phyloP scores from a whole-genome alignment of 2,329 filamentous ascomycete genomes.

The Sclerotinia minor region DNA sequence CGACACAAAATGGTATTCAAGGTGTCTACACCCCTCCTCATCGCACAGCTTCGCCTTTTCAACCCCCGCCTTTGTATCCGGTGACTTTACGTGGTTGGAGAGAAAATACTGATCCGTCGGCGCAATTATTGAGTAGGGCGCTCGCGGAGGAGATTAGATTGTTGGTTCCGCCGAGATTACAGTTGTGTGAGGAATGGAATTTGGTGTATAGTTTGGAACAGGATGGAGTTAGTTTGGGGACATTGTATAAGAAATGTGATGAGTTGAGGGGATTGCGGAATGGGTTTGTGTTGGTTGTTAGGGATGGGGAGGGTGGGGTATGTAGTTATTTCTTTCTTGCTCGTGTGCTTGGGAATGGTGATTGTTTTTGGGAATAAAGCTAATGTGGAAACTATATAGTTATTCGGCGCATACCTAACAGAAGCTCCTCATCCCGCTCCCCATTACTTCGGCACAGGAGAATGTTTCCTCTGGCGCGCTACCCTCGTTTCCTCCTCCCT shows the following conservation, averaged over 20 bases:
- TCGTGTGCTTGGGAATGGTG: neutral
- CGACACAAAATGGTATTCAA: conserved; percentile 31
- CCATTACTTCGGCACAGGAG: conserved; percentile 92
- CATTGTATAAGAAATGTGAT: conserved; percentile 79
- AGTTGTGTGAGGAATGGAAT: conserved; percentile 84
- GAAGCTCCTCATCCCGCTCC: conserved; percentile 78
- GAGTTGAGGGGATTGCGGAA: conserved; percentile 67
- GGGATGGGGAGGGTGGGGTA: conserved; percentile 73
- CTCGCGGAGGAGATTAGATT: conserved; percentile 92
- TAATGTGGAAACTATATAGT: conserved; percentile 45
- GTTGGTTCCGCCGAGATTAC: conserved; percentile 80
- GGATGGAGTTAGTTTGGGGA: conserved; percentile 83
- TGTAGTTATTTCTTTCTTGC: conserved; percentile 39
- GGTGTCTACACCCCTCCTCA: conserved; percentile 40
- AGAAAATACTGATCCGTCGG: conserved; percentile 57
- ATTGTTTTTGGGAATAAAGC: neutral
- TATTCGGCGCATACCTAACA: conserved; percentile 92
- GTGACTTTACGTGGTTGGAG: conserved; percentile 68
- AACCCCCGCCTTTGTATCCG: conserved; percentile 84
- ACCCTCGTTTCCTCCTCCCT: conserved; percentile 59
- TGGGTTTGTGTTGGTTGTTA: conserved; percentile 86
- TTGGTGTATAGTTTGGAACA: conserved; percentile 88
- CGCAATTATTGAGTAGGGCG: conserved; percentile 66
- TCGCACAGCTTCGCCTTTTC: conserved; percentile 74
- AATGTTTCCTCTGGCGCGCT: conserved; percentile 90